Conservation (phyloP, 1,284 basidiomycete species). For the Leucoagaricus sp. region DNA sequence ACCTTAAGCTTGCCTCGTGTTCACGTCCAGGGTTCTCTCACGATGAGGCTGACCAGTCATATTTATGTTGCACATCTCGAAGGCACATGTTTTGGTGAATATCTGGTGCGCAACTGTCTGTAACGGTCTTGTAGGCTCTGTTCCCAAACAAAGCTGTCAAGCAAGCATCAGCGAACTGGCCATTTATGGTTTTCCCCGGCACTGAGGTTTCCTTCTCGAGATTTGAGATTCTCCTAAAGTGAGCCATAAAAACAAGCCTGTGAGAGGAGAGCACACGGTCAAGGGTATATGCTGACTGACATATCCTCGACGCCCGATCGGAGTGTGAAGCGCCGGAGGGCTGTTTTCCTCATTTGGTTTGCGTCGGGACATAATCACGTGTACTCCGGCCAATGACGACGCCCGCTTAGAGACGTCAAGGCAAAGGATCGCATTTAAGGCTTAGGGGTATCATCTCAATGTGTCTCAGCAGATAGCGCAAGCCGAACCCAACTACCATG, state of each 20-base stretch:
- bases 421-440: too few relatives aligned
- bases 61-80: not conserved
- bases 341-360: not conserved
- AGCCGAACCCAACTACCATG: conserved; percentile 14
- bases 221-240: too few relatives aligned
- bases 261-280: not conserved
- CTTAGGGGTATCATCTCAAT: not conserved
- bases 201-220: too few relatives aligned
- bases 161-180: too few relatives aligned
- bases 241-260: too few relatives aligned
- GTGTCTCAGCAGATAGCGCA: not conserved
- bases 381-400: too few relatives aligned
- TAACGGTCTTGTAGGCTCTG: conserved; percentile 4
- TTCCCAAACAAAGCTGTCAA: too few relatives aligned
- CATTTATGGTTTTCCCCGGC: too few relatives aligned
- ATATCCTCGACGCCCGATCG: conserved; percentile 2
- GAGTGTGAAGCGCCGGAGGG: not conserved
- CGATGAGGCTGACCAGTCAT: conserved; percentile 4
- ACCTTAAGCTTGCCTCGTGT: conserved; percentile 12
- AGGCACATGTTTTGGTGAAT: not conserved
- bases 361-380: too few relatives aligned
- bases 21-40: conserved; percentile 16
- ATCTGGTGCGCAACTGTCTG: too few relatives aligned
- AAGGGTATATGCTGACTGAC: not conserved
- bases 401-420: too few relatives aligned